phyloP scores from a whole-genome alignment of 495 filamentous ascomycete genomes.

The Copromyces sp. region DNA sequence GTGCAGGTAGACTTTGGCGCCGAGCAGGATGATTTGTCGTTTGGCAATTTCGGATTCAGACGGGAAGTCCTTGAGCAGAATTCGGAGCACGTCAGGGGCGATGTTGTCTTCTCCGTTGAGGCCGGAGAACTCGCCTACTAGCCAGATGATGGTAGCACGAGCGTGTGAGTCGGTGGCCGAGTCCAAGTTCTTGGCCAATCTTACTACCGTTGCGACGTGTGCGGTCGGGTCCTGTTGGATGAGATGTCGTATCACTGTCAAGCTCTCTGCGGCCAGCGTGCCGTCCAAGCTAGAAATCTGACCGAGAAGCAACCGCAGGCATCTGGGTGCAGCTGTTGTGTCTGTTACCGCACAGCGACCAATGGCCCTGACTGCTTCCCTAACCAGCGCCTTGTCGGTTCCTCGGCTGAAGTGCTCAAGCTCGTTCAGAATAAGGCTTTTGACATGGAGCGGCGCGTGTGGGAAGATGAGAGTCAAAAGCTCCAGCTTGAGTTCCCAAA shows the following conservation, averaged over 20 bases:
- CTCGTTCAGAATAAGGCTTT: constrained; percentile 80
- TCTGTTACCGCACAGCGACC: constrained; percentile 83
- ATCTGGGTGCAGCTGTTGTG: constrained; percentile 56
- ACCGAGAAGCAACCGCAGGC: constrained; percentile 67
- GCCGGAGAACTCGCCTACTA: constrained; percentile 88
- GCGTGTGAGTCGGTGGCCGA: constrained; percentile 74
- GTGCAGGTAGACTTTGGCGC: constrained; percentile 90
- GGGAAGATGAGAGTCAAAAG: constrained; percentile 83
- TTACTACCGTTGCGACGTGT: constrained; percentile 69
- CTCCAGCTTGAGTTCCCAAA: constrained; percentile 87
- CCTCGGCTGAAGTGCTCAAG: constrained; percentile 83
- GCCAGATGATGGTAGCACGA: constrained; percentile 89
- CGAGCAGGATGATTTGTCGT: constrained; percentile 81
- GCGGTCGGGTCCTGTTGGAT: constrained; percentile 80
- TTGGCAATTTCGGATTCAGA: constrained; percentile 79
- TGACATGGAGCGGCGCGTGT: constrained; percentile 59
- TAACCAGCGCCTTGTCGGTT: constrained; percentile 64
- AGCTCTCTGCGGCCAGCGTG: constrained; percentile 75
- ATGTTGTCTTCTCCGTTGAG: constrained; percentile 71
- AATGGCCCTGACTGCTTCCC: constrained; percentile 83
- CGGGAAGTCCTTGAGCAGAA: constrained; percentile 73
- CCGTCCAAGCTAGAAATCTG: constrained; percentile 80
- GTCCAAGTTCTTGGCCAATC: constrained; percentile 86
- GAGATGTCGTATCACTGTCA: constrained; percentile 89
- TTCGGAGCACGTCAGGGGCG: constrained; percentile 84